Conservation (phyloP, 305 asterid genomes). For the Stenogyne calaminthoides region DNA sequence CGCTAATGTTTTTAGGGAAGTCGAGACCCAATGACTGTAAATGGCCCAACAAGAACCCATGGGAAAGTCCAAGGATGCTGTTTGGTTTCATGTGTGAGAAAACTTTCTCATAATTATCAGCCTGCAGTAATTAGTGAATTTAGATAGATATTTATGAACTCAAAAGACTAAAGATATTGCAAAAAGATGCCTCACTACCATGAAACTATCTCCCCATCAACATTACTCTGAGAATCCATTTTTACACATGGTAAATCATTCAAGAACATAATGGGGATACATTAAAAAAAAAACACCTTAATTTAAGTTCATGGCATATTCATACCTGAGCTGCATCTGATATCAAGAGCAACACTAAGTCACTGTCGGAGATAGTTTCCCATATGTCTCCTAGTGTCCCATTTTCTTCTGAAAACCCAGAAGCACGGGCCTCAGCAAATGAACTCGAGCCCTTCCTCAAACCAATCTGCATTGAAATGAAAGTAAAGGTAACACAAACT, state of each 20-base stretch:
- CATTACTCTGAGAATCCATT: background rate
- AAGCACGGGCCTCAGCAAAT: conserved; percentile 83
- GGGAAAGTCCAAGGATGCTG: conserved; percentile 95
- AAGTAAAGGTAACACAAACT: conserved; percentile 16
- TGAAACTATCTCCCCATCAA: background rate
- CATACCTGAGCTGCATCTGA: conserved; percentile 99
- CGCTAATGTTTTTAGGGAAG: conserved; percentile 91
- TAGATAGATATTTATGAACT: conserved; percentile 1
- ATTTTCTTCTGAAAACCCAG: conserved; percentile 89
- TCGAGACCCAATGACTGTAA: conserved; percentile 84
- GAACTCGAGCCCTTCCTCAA: conserved; percentile 94
- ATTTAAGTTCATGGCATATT: conserved; percentile 13
- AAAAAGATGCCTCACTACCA: conserved; percentile 8
- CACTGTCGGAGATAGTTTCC: conserved; percentile 91
- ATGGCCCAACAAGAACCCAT: conserved; percentile 97
- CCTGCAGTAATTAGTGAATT: conserved; percentile 47
- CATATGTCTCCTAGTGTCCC: conserved; percentile 95
- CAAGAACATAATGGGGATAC: background rate
- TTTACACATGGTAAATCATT: background rate
- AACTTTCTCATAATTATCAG: conserved; percentile 84
- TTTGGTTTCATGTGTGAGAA: conserved; percentile 91
- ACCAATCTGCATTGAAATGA: conserved; percentile 65
- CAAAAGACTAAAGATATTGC: background rate
- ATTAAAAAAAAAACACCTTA: background rate
- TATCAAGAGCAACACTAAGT: conserved; percentile 85